phyloP scores from a whole-genome alignment of 2,329 filamentous ascomycete species.

The Aquanectria penicillioides region DNA sequence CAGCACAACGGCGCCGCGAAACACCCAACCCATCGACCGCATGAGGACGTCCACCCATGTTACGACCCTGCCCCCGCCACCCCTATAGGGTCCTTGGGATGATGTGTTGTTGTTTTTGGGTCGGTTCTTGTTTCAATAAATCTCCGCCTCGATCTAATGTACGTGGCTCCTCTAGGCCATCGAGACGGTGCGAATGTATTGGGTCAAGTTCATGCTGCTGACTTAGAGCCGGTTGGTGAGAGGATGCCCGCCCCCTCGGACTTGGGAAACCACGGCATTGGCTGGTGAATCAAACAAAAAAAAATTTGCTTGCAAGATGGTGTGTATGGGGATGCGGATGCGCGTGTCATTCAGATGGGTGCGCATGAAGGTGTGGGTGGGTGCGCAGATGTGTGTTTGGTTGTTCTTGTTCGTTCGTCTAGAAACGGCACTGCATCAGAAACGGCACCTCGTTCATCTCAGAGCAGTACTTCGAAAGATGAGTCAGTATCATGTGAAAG shows the following conservation, averaged over 20 bases:
- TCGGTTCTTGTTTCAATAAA: background rate
- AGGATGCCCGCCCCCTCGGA: constrained; percentile 3
- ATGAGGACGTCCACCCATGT: background rate
- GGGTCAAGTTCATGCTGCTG: constrained; percentile 20
- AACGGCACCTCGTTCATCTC: too few relatives aligned
- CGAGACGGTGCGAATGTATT: constrained; percentile 5
- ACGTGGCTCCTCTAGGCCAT: constrained; percentile 5
- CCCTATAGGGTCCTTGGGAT: background rate
- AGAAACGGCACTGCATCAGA: too few relatives aligned
- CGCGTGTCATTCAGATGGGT: background rate
- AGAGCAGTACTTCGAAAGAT: too few relatives aligned
- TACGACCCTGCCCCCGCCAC: background rate
- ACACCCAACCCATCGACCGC: too few relatives aligned
- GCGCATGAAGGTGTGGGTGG: too few relatives aligned
- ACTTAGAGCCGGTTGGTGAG: constrained; percentile 1
- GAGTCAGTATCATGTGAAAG: too few relatives aligned
- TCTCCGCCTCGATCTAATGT: background rate
- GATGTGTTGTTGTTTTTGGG: background rate
- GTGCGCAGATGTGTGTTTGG: too few relatives aligned
- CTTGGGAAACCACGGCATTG: constrained; percentile 17
- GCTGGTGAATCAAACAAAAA: too few relatives aligned
- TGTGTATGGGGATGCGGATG: background rate
- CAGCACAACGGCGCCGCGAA: too few relatives aligned
- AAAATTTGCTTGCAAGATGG: background rate
- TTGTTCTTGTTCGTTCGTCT: too few relatives aligned